Conservation (phyloP, 495 filamentous ascomycete species). For the Podospora tetraspora region DNA sequence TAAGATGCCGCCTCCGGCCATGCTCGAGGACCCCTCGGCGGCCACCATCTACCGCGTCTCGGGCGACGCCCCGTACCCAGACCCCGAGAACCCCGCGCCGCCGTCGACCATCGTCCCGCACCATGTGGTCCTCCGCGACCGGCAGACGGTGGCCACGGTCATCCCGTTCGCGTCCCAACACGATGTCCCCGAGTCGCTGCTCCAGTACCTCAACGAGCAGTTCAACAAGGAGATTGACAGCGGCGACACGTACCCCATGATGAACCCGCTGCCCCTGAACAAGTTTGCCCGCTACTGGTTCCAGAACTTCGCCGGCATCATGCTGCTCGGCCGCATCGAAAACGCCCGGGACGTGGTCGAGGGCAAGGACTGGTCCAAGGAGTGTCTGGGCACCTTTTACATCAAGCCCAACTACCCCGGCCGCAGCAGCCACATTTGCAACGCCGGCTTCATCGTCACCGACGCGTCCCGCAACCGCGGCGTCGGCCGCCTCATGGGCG, state of each 20-base stretch:
- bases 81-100: conserved; percentile 53
- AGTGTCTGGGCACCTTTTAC: conserved; percentile 92
- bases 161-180: conserved; percentile 74
- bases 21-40: conserved; percentile 70
- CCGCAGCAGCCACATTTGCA: conserved; percentile 92
- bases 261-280: conserved; percentile 65
- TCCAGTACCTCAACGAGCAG: conserved; percentile 77
- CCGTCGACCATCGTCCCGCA: conserved; percentile 68
- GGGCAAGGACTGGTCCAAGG: conserved; percentile 74
- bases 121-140: conserved; percentile 83
- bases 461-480: conserved; percentile 84
- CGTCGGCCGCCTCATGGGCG: conserved; percentile 89
- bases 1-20: conserved; percentile 66
- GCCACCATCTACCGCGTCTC: conserved; percentile 58
- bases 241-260: conserved; percentile 95
- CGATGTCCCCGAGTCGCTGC: conserved; percentile 68
- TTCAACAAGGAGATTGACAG: conserved; percentile 92
- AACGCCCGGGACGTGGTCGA: conserved; percentile 53
- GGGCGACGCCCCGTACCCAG: conserved; percentile 59
- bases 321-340: conserved; percentile 78
- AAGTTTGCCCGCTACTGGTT: conserved; percentile 92
- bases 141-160: conserved; percentile 84
- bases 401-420: conserved; percentile 98
- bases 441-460: conserved; percentile 90
- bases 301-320: conserved; percentile 87